Evolutionary conservation across 768 basidiomycete genomes (phyloP), one percentile per base, ranked within the genome.

Genomic region (Leccinum subgranulosum): DNA sequence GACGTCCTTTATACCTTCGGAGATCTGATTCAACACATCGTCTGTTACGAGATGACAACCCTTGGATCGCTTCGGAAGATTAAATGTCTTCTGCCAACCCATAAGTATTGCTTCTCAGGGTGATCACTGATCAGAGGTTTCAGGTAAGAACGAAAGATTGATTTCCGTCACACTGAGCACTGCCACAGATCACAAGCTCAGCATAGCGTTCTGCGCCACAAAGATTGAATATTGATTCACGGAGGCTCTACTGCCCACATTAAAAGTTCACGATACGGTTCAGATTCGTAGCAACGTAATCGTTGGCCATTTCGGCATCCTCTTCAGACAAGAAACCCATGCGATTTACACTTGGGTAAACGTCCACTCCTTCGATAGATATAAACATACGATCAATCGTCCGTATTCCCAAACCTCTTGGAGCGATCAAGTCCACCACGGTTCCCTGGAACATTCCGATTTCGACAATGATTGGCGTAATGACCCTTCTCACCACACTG

Each of bases 401-500:
- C 71, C 6, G 60, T 62, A 27, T 62, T 71, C 31, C 60, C 69
- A 57, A 54, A 74, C 56, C 71, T 71, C 60, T 33, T 73, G 25
- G 71, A 63, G 48, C 80, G 79, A 62, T 91, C 90, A 49, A 85
- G 74, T 8, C 94, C 94, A 55, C 94, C 94, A 50, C 94, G 81
- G 69, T 92, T 93, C 12, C 94, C 94, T 27, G 94, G 94, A 23
- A 93, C 88, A 69, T 94, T 94, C 55, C 90, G 78, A 71, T 94
- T 94, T 43, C 88, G 84, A 73, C 95, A 97, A 65, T 91, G 86
- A 69, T 97, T 96, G 19, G 95, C 95, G 68, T 96, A 96, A 69
- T 98, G 96, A 1, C 96, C 96, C 63, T 89, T 88, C 71, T 92
- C 87, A 36, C 92, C 92, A 66, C 94, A 97, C 87, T 93, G 60